Conservation (phyloP, 345 rosid species). For the Eucalyptus virginea region DNA sequence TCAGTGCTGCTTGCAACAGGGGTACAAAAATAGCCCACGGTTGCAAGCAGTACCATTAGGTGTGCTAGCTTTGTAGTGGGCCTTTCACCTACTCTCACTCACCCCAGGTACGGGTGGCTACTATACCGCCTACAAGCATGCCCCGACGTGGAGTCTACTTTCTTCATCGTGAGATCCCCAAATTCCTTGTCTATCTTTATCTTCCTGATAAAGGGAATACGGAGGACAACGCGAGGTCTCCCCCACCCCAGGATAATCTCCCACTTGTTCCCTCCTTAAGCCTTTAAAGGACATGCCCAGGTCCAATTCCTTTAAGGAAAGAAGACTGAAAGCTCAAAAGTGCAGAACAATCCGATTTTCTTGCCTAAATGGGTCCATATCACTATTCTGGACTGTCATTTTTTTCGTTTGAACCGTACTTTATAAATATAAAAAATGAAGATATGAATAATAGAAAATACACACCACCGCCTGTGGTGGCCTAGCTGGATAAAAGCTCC, state of each 20-base stretch:
- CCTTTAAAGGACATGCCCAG: no score
- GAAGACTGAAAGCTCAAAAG: neutral
- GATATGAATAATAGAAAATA: neutral
- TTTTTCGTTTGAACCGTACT: neutral
- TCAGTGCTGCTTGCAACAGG: fast-evolving
- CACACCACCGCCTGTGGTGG: no score
- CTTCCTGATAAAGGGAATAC: no score
- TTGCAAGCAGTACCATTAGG: no score
- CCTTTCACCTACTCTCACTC: no score
- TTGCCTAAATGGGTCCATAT: neutral
- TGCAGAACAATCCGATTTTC: neutral
- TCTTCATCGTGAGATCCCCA: fast-evolving
- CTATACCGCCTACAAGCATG: no score
- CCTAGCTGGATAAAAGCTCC: no score
- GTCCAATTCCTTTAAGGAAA: neutral
- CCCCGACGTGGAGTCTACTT: no score
- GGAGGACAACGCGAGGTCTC: fast-evolving
- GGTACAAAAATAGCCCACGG: fast-evolving
- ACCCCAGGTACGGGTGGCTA: fast-evolving
- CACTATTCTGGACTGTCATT: neutral
- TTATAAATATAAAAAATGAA: neutral
- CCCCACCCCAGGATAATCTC: fast-evolving
- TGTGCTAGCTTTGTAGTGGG: fast-evolving
- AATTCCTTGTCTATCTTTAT: fast-evolving
- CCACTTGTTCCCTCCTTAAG: no score